Evolutionary conservation across 2,329 filamentous ascomycete species (phyloP), one percentile per base, ranked within the genome.

Genomic region (Anisogramma anomala): DNA sequence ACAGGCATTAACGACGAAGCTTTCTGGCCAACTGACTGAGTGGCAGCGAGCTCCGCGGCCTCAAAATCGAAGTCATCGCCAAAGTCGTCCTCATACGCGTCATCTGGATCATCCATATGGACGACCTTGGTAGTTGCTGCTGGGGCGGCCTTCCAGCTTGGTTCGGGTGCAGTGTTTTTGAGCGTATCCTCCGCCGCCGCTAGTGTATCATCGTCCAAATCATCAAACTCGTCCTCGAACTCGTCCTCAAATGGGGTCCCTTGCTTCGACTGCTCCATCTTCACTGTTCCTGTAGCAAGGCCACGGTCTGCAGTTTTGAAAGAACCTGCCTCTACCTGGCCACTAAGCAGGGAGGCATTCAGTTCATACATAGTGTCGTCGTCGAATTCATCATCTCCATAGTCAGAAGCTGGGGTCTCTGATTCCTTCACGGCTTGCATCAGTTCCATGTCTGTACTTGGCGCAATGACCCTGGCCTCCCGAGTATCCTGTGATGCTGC

Each of bases 51-150:
- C 61, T 87, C 81, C 49, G 78, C 79, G 46, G 81, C 78, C 52
- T 89, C 84, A 54, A 85, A 82, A 59, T 94, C 86, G 59, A 78
- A 70, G 51, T 76, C 66, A 49, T 71, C 74, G 34, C 79, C 82
- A 65, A 85, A 85, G 53, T 86, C 86, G 62, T 86, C 84, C 43
- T 75, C 81, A 50, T 72, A 77, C 28, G 65, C 56, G 48, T 67
- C 66, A 30, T 68, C 64, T 39, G 55, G 53, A 25, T 54, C 53
- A 11, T 58, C 57, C 51, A 64, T 56, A 19, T 64, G 60, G 61
- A 55, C 38, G 55, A 50, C 34, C 48, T 42, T 25, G 6, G 37
- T 22, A 19, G 30, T 7, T 43, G 39, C 23, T 10, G 43, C 36
- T 13, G 31, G 17, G 3, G 45, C 47, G 8, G 33, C 39, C 25